phyloP scores from a whole-genome alignment of 2,329 filamentous ascomycete genomes.

The Coleophoma eucalyptorum region DNA sequence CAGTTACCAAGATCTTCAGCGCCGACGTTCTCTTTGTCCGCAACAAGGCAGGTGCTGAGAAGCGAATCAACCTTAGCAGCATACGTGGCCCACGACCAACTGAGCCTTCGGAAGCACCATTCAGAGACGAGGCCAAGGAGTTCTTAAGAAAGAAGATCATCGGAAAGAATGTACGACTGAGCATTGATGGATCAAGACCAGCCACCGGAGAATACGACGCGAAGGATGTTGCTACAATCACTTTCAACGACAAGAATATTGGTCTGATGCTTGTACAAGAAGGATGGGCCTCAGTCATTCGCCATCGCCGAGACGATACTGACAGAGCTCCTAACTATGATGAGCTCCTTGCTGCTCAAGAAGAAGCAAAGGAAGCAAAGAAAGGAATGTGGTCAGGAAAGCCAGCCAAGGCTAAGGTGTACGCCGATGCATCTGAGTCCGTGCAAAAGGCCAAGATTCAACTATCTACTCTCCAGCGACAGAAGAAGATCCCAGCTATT shows the following conservation, averaged over 20 bases:
- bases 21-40: constrained; percentile 87
- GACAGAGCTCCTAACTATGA: constrained; percentile 95
- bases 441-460: constrained; percentile 95
- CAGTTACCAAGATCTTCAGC: constrained; percentile 79
- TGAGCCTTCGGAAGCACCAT: constrained; percentile 83
- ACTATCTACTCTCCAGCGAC: constrained; percentile 79
- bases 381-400: constrained; percentile 97
- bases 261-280: constrained; percentile 83
- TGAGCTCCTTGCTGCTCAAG: constrained; percentile 75
- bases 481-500: constrained; percentile 87
- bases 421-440: constrained; percentile 86
- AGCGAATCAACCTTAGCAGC: constrained; percentile 88
- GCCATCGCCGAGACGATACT: constrained; percentile 90
- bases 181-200: constrained; percentile 85
- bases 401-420: constrained; percentile 76
- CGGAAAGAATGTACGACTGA: constrained; percentile 89
- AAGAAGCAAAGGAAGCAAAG: constrained; percentile 77
- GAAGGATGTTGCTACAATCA: constrained; percentile 88
- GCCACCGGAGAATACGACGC: constrained; percentile 89
- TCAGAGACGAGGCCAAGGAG: constrained; percentile 91
- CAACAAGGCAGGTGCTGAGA: constrained; percentile 80
- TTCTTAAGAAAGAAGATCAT: constrained; percentile 91
- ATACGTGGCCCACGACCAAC: constrained; percentile 87
- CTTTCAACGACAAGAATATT: constrained; percentile 80
- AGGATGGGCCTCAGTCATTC: constrained; percentile 89